Percentiles rank a stretch among this genome's conserved stretches.
These are phyloP conservation scores for Liquidambar formosana DNA, from an alignment of 164 flowering plant species.

Conservation along the genomic window DNA sequence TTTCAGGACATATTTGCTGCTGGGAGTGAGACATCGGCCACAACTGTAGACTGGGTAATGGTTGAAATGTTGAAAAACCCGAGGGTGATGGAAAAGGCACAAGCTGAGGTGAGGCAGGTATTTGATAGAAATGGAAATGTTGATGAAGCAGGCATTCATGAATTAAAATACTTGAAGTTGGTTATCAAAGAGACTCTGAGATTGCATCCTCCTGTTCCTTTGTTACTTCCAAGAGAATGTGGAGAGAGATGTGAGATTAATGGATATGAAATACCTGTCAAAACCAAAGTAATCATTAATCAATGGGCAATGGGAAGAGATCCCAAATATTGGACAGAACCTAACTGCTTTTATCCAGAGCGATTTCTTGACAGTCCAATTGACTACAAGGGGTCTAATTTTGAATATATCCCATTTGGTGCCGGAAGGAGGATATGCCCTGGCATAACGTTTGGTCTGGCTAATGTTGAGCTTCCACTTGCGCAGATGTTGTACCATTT, in stretches of 20 bases:
- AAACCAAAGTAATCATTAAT: constrained; percentile 32
- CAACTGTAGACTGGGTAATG: constrained; percentile 29
- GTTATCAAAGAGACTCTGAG: constrained; percentile 38
- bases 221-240: constrained; percentile 38
- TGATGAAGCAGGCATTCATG: constrained; percentile 19
- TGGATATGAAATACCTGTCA: constrained; percentile 34
- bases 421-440: constrained; percentile 46
- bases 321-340: constrained; percentile 31
- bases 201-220: constrained; percentile 36
- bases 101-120: constrained; percentile 26
- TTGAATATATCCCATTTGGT: constrained; percentile 37
- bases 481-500: constrained; percentile 30
- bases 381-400: constrained; percentile 30
- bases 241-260: constrained; percentile 28
- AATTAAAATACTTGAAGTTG: constrained; percentile 22
- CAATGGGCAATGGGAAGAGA: constrained; percentile 43
- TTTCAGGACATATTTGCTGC: constrained; percentile 27
- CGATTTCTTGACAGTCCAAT: constrained; percentile 23
- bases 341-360: constrained; percentile 37
- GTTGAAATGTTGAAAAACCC: constrained; percentile 29
- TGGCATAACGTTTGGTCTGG: constrained; percentile 30
- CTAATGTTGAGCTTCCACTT: constrained; percentile 27
- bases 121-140: constrained; percentile 15
- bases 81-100: constrained; percentile 30
- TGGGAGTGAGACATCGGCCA: constrained; percentile 33